Base-by-base conservation (phyloP, 441 rosid genomes). In the Erysimum pusillum region DNA sequence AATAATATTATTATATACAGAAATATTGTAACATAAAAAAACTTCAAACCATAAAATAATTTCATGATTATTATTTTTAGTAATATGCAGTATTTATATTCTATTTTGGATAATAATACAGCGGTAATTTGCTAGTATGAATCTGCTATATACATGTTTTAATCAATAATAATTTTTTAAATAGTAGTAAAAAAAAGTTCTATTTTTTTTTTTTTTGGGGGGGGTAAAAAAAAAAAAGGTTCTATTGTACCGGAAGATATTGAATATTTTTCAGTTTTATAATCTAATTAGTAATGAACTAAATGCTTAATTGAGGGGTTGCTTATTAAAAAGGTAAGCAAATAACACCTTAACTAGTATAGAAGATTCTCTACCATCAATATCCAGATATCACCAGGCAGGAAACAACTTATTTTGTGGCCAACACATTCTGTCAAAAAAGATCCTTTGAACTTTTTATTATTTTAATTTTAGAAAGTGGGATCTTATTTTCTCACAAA, bases 361-460 rank as follows among this genome's bases (percentile, higher is more conserved):
- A 46, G 42, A 52, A 60, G 73, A 77, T 77, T 62, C 20, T 69
- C 64, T 39, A 52, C 9, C 20, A 53, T 42, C 10, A 68, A 45
- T 72, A 49, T 78, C 51, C 63, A 77, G 77, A 71, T 77, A 72
- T 66, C 70, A 65, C 69, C 76, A 66, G 73, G 73, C 68, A 77
- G 51, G 76, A 58, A 59, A 67, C 63, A 71, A 34, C 61, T 46
- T 64, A 57, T 11, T 62, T 28, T 32, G 73, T 66, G 42, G 63
- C 69, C 80, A 77, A 46, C 72, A 63, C 72, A 77, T 77, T 63
- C 49, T 76, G 42, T 60, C 71, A 61, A 76, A 54, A 56, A 17
- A 63, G 17, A 46, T 42, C 35, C 34, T 61, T 65, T 69, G 32
- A 56, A 45, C 7, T 12, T 34, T n/a, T 15, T 20, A 4, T 57